Evolutionary conservation across 2,329 filamentous ascomycete genomes (phyloP), one percentile per base, ranked within the genome.

Genomic region (Didymella arachidicola): DNA sequence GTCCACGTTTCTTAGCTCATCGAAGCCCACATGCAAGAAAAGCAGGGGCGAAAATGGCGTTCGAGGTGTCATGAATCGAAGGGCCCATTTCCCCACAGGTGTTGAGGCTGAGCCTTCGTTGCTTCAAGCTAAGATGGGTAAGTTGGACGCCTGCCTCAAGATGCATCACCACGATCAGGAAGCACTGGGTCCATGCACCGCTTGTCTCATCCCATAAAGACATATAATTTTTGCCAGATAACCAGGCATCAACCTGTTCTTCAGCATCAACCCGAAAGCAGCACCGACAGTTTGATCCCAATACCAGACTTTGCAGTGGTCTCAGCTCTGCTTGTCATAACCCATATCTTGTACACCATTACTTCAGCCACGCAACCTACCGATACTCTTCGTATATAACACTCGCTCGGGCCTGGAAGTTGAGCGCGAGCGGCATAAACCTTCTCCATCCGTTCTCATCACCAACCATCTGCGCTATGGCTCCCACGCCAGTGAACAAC

Each of bases 71-170:
- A 51, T 57, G 55, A 55, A 50, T 56, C 43, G 47, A 54, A 55
- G 43, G 53, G 54, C 45, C 53, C 53, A 61, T 65, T 69, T 63
- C 63, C 66, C 66, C 68, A 63, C 59, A 61, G 44, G 61, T 48
- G 58, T 50, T 67, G 68, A 69, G 69, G 69, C 72, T 74, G 72
- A 74, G 72, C 63, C 57, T 48, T 55, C 48, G 53, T 55, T 30
- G 61, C 44, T 39, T 43, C 43, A 52, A 56, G 63, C 59, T 63
- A 59, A 62, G 61, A 60, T 53, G 55, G 65, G 61, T 57, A 60
- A 60, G 62, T 55, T 69, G 68, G 69, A 57, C 58, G 68, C 67
- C 68, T 71, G 52, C 61, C 59, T 56, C 57, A 63, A 48, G 59
- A 55, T 60, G 53, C 63, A 59, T 61, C 57, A 57, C 57, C 51